phyloP scores from a whole-genome alignment of 2,329 filamentous ascomycete genomes.

The Fusarium stilboides region DNA sequence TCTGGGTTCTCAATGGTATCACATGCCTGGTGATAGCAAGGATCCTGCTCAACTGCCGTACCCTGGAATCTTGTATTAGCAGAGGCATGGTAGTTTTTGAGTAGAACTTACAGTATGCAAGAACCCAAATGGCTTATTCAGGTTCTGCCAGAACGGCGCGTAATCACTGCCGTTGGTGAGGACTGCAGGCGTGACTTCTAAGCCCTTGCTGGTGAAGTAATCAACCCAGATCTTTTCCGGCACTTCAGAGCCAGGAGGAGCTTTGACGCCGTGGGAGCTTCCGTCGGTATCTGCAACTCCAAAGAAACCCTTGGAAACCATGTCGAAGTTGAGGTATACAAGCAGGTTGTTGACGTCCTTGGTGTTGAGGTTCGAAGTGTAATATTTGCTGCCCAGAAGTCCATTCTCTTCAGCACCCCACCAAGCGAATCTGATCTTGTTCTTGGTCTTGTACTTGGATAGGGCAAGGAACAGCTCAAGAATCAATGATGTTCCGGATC shows the following conservation, averaged over 20 bases:
- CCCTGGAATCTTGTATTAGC: neutral
- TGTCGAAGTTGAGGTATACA: slow-evolving; percentile 46
- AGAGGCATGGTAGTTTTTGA: fast-evolving
- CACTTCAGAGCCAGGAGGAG: slow-evolving; percentile 49
- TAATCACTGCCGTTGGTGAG: slow-evolving; percentile 56
- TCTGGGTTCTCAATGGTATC: slow-evolving; percentile 57
- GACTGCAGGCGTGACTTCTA: slow-evolving; percentile 45
- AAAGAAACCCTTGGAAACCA: slow-evolving; percentile 45
- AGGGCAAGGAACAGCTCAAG: slow-evolving; percentile 42
- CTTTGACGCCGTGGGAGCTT: slow-evolving; percentile 45
- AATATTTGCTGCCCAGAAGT: slow-evolving; percentile 40
- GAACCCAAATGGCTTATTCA: slow-evolving; percentile 45
- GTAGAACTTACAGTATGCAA: slow-evolving; percentile 27
- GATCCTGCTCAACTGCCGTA: slow-evolving; percentile 43
- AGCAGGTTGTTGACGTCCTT: slow-evolving; percentile 42
- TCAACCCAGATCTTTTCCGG: slow-evolving; percentile 47
- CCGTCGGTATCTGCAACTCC: slow-evolving; percentile 47
- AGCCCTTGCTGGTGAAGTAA: slow-evolving; percentile 52
- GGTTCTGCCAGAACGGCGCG: slow-evolving; percentile 50
- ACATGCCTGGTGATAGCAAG: slow-evolving; percentile 54
- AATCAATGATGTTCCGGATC: slow-evolving; percentile 38
- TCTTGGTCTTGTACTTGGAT: slow-evolving; percentile 47
- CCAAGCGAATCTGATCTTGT: slow-evolving; percentile 47
- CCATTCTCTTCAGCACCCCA: slow-evolving; percentile 46
- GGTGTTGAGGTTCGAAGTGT: slow-evolving; percentile 25